Evolutionary conservation across 164 flowering plant genomes (phyloP).

Genomic region (Berberis thunbergii): DNA sequence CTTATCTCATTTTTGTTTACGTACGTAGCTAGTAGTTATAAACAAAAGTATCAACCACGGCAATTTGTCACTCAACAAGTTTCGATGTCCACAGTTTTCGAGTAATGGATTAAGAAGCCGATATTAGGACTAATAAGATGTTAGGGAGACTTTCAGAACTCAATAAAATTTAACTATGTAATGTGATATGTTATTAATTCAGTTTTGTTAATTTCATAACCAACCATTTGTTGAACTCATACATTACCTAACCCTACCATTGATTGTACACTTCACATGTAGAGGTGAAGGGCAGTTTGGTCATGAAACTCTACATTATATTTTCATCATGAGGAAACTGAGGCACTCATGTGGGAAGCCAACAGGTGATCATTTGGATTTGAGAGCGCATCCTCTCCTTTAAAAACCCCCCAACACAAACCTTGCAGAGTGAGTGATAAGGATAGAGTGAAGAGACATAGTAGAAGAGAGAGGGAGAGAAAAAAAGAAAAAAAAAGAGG

Average conservation of each 20-base stretch:
- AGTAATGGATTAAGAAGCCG: no score
- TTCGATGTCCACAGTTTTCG: no score
- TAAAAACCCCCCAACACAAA: constrained; percentile 17
- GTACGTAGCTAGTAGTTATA: no score
- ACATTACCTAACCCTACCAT: neutral
- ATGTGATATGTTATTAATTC: neutral
- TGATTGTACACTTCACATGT: neutral
- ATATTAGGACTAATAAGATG: no score
- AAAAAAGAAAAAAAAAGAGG: constrained; percentile 8
- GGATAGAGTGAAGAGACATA: constrained; percentile 4
- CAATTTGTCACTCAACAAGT: no score
- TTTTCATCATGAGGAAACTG: constrained; percentile 23
- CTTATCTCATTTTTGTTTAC: no score
- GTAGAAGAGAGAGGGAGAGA: constrained; percentile 6
- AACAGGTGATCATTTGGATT: constrained; percentile 32
- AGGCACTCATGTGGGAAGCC: constrained; percentile 35
- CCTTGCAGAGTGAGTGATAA: constrained; percentile 10
- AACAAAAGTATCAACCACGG: no score
- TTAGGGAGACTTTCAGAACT: no score
- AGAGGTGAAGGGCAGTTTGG: constrained; percentile 12
- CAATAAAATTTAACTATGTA: neutral
- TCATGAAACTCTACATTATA: constrained; percentile 3
- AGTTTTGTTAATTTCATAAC: neutral
- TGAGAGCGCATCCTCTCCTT: constrained; percentile 28
- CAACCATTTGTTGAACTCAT: neutral